Evolutionary conservation across 345 rosid genomes (phyloP).

Genomic region (Microthlaspi erraticum): DNA sequence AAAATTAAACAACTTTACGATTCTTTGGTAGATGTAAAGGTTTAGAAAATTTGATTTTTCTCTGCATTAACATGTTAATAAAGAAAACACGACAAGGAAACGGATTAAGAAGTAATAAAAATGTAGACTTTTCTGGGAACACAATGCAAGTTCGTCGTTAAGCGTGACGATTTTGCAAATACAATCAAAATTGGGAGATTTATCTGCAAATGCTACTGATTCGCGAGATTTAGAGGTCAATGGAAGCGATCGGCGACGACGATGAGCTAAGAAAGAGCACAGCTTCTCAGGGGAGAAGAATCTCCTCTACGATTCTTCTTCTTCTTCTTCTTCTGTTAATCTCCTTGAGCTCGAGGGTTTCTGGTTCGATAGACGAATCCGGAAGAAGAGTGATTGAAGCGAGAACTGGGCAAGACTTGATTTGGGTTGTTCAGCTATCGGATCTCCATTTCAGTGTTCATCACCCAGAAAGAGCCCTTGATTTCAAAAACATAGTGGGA

Average conservation of each 20-base stretch:
- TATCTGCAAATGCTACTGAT: conserved; percentile 18
- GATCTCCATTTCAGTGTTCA: conserved; percentile 98
- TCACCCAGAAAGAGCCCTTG: conserved; percentile 82
- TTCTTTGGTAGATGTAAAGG: not conserved
- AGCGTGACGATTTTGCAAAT: conserved; percentile 23
- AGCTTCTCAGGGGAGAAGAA: not conserved
- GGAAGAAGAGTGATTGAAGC: conserved; percentile 57
- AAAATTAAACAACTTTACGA: no score
- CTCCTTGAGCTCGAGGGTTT: conserved; percentile 15
- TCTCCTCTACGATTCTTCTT: conserved; percentile 17
- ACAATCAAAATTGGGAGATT: conserved; percentile 4
- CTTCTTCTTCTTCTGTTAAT: conserved; percentile 33
- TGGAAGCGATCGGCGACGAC: conserved; percentile 27
- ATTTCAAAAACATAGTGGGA: conserved; percentile 61
- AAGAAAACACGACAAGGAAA: not conserved
- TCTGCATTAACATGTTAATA: not conserved
- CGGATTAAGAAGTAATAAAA: conserved; percentile 36
- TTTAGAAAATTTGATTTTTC: not conserved
- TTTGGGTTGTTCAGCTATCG: conserved; percentile 94
- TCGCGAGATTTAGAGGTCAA: conserved; percentile 7
- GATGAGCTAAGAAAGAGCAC: not conserved
- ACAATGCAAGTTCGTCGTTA: not conserved
- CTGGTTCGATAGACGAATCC: conserved; percentile 35
- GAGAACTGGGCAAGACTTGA: conserved; percentile 65
- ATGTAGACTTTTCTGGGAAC: conserved; percentile 31